These are phyloP conservation scores for Lentinus brumalis DNA, from an alignment of 768 basidiomycete genomes.

Conservation along the genomic window DNA sequence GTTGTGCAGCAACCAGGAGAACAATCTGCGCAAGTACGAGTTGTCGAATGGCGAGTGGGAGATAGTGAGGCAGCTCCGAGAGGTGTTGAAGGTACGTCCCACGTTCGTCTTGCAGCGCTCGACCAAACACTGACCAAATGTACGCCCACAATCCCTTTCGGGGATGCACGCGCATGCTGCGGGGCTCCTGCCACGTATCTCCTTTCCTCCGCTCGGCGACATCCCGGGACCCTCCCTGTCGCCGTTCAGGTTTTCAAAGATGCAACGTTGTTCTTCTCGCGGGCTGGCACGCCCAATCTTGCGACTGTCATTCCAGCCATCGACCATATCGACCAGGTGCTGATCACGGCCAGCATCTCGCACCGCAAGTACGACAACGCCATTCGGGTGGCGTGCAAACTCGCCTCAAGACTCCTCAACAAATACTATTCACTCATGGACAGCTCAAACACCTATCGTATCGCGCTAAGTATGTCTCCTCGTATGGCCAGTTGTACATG, in stretches of 20 bases:
- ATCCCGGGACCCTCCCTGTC: no score
- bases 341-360: neutral
- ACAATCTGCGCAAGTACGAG: constrained; percentile 23
- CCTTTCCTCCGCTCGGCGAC: no score
- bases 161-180: no score
- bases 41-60: constrained; percentile 35
- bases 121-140: neutral
- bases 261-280: constrained; percentile 29
- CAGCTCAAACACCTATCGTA: constrained; percentile 23
- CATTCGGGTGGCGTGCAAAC: neutral
- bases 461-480: constrained; percentile 28
- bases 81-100: neutral
- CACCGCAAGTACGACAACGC: neutral
- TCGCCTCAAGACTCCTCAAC: neutral
- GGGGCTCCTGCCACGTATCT: neutral
- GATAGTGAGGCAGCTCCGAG: constrained; percentile 9
- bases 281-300: constrained; percentile 23
- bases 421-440: constrained; percentile 27
- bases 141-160: neutral
- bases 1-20: constrained; percentile 21
- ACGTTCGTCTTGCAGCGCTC: neutral
- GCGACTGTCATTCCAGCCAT: constrained; percentile 31
- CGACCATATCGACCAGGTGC: constrained; percentile 32
- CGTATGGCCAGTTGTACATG: no score
- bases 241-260: constrained; percentile 26